Evolutionary conservation across 345 rosid genomes (phyloP).

Genomic region (Balakata baccata): DNA sequence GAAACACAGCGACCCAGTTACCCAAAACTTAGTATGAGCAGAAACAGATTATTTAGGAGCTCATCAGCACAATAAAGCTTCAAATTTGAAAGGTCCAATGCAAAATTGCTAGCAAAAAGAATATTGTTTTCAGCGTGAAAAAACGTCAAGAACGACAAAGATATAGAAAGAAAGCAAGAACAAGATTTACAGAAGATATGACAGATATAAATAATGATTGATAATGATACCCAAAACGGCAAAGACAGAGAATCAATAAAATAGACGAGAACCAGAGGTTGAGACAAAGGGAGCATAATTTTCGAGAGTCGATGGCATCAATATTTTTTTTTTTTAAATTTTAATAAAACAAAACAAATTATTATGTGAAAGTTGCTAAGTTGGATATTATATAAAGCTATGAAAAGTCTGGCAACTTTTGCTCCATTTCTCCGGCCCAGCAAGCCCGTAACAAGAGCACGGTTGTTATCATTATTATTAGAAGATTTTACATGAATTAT

Average conservation of each 20-base stretch:
- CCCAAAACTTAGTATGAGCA: background rate
- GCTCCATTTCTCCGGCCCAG: too few species aligned
- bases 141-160: background rate
- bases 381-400: background rate
- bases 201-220: background rate
- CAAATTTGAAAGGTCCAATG: background rate
- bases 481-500: too few species aligned
- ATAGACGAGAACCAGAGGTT: background rate
- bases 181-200: background rate
- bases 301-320: background rate
- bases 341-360: background rate
- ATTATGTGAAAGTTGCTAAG: background rate
- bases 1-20: slow-evolving; percentile 27
- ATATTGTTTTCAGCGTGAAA: too few species aligned
- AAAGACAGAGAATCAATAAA: background rate
- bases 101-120: background rate
- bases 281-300: slow-evolving; percentile 14
- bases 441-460: too few species aligned
- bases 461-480: too few species aligned
- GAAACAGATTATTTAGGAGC: background rate
- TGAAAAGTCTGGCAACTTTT: too few species aligned
- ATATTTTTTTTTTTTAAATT: background rate
- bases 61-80: background rate
- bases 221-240: background rate
- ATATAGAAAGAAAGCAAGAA: background rate